A percentile compares a stretch with the other conserved stretches of the same genome.
Conservation (phyloP, 2,329 filamentous ascomycete species). For the Beauveria sp. region DNA sequence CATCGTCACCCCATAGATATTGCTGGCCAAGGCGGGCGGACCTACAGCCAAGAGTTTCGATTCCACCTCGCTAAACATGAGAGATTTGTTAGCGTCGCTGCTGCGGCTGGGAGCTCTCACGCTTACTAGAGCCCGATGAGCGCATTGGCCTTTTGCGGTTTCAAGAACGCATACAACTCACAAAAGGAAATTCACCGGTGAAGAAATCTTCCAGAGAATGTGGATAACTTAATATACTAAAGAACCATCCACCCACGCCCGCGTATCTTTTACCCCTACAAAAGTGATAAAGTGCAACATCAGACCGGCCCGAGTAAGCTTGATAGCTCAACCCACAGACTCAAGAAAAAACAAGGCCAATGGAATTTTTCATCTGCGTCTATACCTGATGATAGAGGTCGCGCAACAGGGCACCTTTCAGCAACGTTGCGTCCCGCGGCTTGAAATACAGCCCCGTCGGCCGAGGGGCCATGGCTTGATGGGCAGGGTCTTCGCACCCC, state of each 20-base stretch:
- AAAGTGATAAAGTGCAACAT: not conserved
- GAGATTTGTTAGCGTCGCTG: too few relatives aligned
- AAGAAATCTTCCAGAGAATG: not conserved
- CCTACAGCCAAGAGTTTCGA: too few relatives aligned
- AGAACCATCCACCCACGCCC: not conserved
- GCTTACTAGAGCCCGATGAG: too few relatives aligned
- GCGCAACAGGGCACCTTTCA: not conserved
- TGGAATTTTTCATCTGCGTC: not conserved
- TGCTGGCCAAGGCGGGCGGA: too few relatives aligned
- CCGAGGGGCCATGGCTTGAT: conserved; percentile 5
- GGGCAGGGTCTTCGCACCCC: not conserved
- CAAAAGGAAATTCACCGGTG: too few relatives aligned
- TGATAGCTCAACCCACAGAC: not conserved
- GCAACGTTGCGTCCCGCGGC: not conserved
- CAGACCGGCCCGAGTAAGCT: not conserved
- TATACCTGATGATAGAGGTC: not conserved
- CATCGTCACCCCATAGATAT: too few relatives aligned
- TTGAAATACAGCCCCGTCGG: conserved; percentile 3
- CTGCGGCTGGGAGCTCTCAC: too few relatives aligned
- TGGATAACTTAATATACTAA: not conserved
- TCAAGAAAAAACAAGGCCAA: not conserved
- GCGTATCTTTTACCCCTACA: not conserved
- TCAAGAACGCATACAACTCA: too few relatives aligned
- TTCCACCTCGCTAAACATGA: too few relatives aligned
- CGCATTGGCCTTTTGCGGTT: too few relatives aligned